Percentiles rank a stretch among this genome's conserved stretches.
Evolutionary conservation across 495 filamentous ascomycete species (phyloP).

Genomic region (Aspergillus cavernicola): DNA sequence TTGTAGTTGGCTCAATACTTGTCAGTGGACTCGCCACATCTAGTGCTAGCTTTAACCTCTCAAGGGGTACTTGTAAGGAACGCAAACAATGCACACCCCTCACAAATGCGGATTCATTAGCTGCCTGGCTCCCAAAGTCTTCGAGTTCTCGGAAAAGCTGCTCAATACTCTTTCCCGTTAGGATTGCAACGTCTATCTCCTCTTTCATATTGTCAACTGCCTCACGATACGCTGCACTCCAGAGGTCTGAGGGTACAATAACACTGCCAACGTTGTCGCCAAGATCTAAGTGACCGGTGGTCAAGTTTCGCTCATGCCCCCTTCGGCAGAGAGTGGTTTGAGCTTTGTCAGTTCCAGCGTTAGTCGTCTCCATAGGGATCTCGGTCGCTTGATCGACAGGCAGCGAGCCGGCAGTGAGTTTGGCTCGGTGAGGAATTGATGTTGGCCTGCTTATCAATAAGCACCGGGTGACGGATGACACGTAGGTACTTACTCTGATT

Average conservation of each 20-base stretch:
- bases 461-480: background rate
- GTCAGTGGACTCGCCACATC: too few relatives aligned
- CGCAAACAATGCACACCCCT: too few relatives aligned
- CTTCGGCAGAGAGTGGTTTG: background rate
- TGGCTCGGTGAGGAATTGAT: too few relatives aligned
- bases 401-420: too few relatives aligned
- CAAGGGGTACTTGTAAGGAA: too few relatives aligned
- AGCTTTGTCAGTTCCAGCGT: background rate
- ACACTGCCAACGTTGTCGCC: background rate
- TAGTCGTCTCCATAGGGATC: background rate
- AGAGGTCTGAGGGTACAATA: background rate
- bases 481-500: background rate
- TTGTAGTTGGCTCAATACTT: too few relatives aligned
- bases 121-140: too few relatives aligned
- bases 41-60: too few relatives aligned
- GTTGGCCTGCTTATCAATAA: background rate
- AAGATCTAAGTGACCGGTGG: background rate
- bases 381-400: background rate
- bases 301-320: background rate
- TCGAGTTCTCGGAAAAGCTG: too few relatives aligned
- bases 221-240: slow-evolving; percentile 2
- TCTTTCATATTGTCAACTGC: slow-evolving; percentile 1
- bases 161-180: slow-evolving; percentile 11
- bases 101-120: too few relatives aligned
- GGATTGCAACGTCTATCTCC: slow-evolving; percentile 11